Base-by-base conservation (phyloP, 2,329 filamentous ascomycete genomes). In the Xylaria sp. region DNA sequence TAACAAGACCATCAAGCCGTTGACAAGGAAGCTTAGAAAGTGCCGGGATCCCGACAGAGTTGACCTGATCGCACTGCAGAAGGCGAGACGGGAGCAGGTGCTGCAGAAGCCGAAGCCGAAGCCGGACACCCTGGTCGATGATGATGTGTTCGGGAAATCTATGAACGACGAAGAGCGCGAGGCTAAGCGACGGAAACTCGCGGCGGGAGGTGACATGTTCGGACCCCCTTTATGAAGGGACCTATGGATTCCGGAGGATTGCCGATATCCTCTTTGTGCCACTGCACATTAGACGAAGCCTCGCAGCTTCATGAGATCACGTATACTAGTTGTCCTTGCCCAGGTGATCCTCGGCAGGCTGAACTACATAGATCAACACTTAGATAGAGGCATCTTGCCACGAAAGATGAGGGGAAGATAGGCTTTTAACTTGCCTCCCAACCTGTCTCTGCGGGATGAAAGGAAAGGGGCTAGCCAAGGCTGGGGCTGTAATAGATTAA, bases 11-110 rank as follows among this genome's bases (percentile, higher is more conserved):
- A 78, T 85, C 61, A 83, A 82, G 39, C 79, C 81, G 0, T 72
- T 91, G 11, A 79, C 85, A 16, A 85, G 81, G 71, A 92, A 91
- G 68, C 76, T 92, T n/a, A 84, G 83, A 56, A 83, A 81, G 63
- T 92, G 89, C 63, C 79, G 86, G 52, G 89, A 93, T 64, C 89
- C 89, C 0, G 87, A 90, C 62, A 84, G 89, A 51, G 84, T 82
- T 40, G 88, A 92, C 69, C 72, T 92, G 2, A 85, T 91, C 17
- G 85, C 85, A 44, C 73, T 89, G 46, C 86, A 90, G 64, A 80
- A 81, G 59, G 83, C 84, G 18, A 80, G 87, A 63, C 84, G 84
- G 44, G 82, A 86, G 63, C 75, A 79, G 54, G 73, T 72, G 1
- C 56, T 66, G 40, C 72, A 74, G 41, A 74, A 72, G 48, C 74